A percentile compares a stretch with the other conserved stretches of the same genome.
phyloP scores from a whole-genome alignment of 2,329 filamentous ascomycete species.

The Sodiomyces alkalinus region DNA sequence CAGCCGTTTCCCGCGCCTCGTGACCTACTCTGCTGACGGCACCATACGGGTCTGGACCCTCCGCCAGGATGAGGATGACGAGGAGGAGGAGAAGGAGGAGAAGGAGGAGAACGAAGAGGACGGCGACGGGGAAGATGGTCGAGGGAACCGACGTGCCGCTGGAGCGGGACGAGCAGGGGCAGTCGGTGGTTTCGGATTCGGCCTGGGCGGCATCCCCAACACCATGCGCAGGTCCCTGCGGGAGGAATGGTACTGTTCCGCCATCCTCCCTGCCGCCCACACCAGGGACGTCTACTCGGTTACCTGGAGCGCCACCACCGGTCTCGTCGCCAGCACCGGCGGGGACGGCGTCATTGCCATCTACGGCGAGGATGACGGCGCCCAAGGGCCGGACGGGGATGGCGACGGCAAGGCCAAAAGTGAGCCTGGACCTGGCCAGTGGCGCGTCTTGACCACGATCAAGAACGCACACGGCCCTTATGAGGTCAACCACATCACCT shows the following conservation, averaged over 20 bases:
- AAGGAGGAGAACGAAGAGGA: too few species aligned
- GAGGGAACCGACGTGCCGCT: too few species aligned
- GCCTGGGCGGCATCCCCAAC: slow-evolving; percentile 58
- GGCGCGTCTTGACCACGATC: slow-evolving; percentile 56
- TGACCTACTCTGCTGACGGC: slow-evolving; percentile 75
- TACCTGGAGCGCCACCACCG: slow-evolving; percentile 65
- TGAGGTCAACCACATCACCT: slow-evolving; percentile 84
- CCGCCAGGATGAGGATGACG: slow-evolving; percentile 33
- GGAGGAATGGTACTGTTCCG: slow-evolving; percentile 73
- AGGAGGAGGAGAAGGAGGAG: too few species aligned
- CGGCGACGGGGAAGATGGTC: slow-evolving; percentile 13
- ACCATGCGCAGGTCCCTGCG: slow-evolving; percentile 68
- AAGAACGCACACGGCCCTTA: slow-evolving; percentile 77
- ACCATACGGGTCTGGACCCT: slow-evolving; percentile 69
- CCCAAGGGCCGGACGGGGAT: slow-evolving; percentile 9
- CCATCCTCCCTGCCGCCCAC: slow-evolving; percentile 59
- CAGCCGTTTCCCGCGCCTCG: slow-evolving; percentile 42
- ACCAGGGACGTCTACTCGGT: slow-evolving; percentile 72
- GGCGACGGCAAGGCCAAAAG: not conserved
- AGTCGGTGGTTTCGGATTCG: slow-evolving; percentile 17
- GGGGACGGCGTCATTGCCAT: slow-evolving; percentile 73
- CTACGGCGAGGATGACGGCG: slow-evolving; percentile 46
- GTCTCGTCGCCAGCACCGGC: slow-evolving; percentile 72
- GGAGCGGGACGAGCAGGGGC: slow-evolving; percentile 10
- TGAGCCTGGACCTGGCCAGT: too few species aligned